Percentiles rank a stretch among this genome's conserved stretches.
Conservation (phyloP, 2,329 filamentous ascomycete species). For the Aspergillus sp. region DNA sequence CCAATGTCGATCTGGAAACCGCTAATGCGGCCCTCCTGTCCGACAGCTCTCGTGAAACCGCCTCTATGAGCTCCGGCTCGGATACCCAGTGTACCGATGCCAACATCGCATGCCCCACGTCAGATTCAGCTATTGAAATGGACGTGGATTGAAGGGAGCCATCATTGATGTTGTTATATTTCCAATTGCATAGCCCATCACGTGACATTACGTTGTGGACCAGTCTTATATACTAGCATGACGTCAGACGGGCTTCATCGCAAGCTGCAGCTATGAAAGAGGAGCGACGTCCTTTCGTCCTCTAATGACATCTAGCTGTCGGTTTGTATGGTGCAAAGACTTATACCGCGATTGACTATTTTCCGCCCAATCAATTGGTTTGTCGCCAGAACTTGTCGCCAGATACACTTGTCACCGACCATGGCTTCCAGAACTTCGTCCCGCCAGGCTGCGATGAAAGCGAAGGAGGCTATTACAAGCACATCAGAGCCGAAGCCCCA, state of each 20-base stretch:
- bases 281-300: too few species aligned
- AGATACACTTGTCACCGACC: slow-evolving; percentile 1
- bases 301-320: too few species aligned
- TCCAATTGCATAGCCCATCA: not conserved
- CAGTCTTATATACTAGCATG: slow-evolving; percentile 12
- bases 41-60: slow-evolving; percentile 11
- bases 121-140: slow-evolving; percentile 18
- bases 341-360: too few species aligned
- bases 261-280: not conserved
- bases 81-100: slow-evolving; percentile 14
- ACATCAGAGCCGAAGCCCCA: slow-evolving; percentile 22
- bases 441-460: slow-evolving; percentile 37
- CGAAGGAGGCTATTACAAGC: slow-evolving; percentile 33
- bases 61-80: slow-evolving; percentile 15
- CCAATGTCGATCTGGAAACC: slow-evolving; percentile 8
- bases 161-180: not conserved
- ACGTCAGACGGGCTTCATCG: slow-evolving; percentile 23
- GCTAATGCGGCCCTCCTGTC: slow-evolving; percentile 4
- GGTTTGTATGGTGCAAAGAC: too few species aligned
- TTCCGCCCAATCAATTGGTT: not conserved
- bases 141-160: slow-evolving; percentile 25
- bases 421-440: slow-evolving; percentile 33
- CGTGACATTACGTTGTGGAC: not conserved
- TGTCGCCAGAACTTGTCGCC: not conserved
- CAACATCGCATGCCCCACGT: slow-evolving; percentile 8